Evolutionary conservation across 768 basidiomycete species (phyloP).

Genomic region (Nevesoporus exiguus): DNA sequence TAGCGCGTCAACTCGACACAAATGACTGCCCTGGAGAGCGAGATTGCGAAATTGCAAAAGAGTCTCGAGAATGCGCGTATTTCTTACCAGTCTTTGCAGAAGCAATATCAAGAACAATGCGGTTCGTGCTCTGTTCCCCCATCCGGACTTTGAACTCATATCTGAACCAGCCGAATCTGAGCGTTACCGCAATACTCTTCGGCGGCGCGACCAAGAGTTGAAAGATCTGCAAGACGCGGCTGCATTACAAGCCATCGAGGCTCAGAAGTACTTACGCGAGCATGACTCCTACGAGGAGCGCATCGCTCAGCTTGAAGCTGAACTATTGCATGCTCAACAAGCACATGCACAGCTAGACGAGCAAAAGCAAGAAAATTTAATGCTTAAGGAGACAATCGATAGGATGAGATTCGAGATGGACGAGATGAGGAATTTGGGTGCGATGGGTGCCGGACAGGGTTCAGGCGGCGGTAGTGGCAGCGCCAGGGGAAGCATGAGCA

Average conservation of each 20-base stretch:
- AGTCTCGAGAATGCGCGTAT: slow-evolving; percentile 68
- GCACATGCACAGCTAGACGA: slow-evolving; percentile 76
- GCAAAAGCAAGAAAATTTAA: slow-evolving; percentile 92
- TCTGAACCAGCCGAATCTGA: slow-evolving; percentile 62
- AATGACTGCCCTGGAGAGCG: slow-evolving; percentile 70
- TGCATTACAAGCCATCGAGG: slow-evolving; percentile 61
- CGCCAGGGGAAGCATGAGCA: slow-evolving; percentile 56
- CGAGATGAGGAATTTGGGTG: slow-evolving; percentile 63
- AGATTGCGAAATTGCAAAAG: slow-evolving; percentile 73
- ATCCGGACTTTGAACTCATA: background rate
- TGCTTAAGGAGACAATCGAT: slow-evolving; percentile 95
- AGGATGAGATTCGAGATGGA: slow-evolving; percentile 93
- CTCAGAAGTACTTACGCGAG: slow-evolving; percentile 61
- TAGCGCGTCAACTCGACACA: slow-evolving; percentile 64
- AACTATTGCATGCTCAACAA: slow-evolving; percentile 65
- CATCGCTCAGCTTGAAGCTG: slow-evolving; percentile 64
- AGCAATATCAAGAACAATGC: slow-evolving; percentile 88
- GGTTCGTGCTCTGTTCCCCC: slow-evolving; percentile 42
- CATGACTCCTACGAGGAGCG: slow-evolving; percentile 70
- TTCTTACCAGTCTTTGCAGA: slow-evolving; percentile 74
- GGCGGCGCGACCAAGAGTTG: slow-evolving; percentile 72
- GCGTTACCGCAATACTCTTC: slow-evolving; percentile 69
- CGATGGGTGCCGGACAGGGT: slow-evolving; percentile 32
- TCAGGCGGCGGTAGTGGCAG: slow-evolving; percentile 47
- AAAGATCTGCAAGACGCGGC: slow-evolving; percentile 58